These are phyloP conservation scores for Penicillium egyptiacum DNA, from an alignment of 495 filamentous ascomycete species.

Conservation along the genomic window DNA sequence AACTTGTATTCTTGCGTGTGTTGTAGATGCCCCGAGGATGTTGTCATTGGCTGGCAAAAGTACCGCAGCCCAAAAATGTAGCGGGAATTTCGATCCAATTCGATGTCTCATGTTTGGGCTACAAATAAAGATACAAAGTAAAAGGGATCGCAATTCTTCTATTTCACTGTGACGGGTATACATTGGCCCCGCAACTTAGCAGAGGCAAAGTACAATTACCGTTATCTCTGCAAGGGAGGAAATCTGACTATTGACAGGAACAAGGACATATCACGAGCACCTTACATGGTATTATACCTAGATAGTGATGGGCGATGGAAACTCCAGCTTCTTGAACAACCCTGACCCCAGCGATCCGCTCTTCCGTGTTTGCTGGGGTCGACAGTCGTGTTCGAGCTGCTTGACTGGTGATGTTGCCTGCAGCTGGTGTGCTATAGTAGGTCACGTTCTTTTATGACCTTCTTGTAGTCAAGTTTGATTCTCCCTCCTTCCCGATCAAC, in stretches of 20 bases:
- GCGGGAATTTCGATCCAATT: not conserved
- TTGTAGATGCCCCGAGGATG: not conserved
- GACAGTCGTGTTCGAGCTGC: conserved; percentile 48
- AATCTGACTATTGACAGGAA: not conserved
- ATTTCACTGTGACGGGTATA: conserved; percentile 8
- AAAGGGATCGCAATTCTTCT: not conserved
- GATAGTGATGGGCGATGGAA: conserved; percentile 3
- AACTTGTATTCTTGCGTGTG: not conserved
- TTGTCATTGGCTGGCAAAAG: not conserved
- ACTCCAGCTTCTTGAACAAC: conserved; percentile 12
- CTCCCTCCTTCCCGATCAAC: not conserved
- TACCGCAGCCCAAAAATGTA: conserved; percentile 5
- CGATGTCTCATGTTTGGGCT: not conserved
- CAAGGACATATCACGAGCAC: not conserved
- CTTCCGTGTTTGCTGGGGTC: conserved; percentile 46
- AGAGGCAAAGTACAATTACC: not conserved
- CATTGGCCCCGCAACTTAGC: conserved; percentile 10
- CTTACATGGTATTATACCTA: conserved; percentile 11
- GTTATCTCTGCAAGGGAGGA: conserved; percentile 3
- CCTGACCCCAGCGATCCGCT: conserved; percentile 29
- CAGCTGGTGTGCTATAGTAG: conserved; percentile 58
- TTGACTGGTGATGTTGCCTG: conserved; percentile 40
- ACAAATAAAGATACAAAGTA: not conserved
- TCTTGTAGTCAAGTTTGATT: not conserved
- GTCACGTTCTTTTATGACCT: conserved; percentile 16